Conservation (phyloP, 345 rosid species). For the Alliaria petiolata region DNA sequence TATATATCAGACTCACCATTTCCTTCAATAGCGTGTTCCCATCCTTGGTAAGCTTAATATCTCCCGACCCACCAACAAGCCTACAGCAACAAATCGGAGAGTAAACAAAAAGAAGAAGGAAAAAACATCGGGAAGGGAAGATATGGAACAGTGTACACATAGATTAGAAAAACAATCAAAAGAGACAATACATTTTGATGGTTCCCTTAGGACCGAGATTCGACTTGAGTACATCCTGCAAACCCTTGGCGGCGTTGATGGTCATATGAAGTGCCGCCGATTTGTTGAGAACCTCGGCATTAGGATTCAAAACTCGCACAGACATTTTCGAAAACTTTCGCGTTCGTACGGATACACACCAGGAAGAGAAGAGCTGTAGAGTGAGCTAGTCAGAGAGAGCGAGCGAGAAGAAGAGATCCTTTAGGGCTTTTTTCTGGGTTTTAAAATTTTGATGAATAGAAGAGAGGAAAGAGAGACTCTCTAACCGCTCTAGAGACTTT, state of each 20-base stretch:
- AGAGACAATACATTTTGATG: slow-evolving; percentile 63
- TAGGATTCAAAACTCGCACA: slow-evolving; percentile 83
- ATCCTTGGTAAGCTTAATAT: slow-evolving; percentile 95
- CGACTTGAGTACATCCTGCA: slow-evolving; percentile 90
- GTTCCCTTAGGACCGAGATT: slow-evolving; percentile 99
- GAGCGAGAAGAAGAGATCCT: neutral
- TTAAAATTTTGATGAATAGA: neutral
- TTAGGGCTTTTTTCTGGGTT: slow-evolving; percentile 35
- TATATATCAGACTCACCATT: slow-evolving; percentile 48
- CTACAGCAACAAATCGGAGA: slow-evolving; percentile 29
- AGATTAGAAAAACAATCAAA: neutral
- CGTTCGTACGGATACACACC: neutral
- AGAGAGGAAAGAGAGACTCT: neutral
- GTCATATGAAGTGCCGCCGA: slow-evolving; percentile 99
- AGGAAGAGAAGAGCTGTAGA: neutral
- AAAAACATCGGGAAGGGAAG: neutral
- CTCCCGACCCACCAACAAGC: slow-evolving; percentile 99
- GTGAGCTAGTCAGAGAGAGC: slow-evolving; percentile 1
- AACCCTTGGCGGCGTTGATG: slow-evolving; percentile 95
- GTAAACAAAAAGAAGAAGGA: neutral
- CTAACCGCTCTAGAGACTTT: neutral
- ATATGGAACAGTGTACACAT: neutral
- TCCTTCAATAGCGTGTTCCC: slow-evolving; percentile 95
- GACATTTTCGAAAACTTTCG: slow-evolving; percentile 55
- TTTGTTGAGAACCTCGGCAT: slow-evolving; percentile 98